Evolutionary conservation across 768 basidiomycete genomes (phyloP).

Genomic region (Polyporus arcularius): DNA sequence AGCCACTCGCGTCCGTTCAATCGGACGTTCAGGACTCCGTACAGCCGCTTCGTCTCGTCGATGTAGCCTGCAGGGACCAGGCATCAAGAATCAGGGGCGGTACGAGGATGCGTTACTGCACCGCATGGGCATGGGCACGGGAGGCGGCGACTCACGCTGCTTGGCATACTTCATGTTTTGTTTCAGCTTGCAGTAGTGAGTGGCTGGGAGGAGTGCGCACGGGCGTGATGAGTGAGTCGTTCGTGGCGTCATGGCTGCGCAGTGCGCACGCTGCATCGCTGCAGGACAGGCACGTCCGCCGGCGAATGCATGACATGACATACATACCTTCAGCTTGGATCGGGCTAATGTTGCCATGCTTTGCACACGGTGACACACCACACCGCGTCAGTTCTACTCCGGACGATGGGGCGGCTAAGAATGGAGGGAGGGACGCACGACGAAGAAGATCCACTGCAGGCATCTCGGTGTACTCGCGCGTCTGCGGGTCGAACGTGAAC

Average conservation of each 20-base stretch:
- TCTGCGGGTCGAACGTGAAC: constrained; percentile 60
- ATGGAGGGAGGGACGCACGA: constrained; percentile 38
- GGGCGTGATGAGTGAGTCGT: neutral
- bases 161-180: constrained; percentile 70
- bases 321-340: constrained; percentile 74
- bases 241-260: neutral
- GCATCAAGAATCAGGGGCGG: neutral
- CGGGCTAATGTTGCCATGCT: constrained; percentile 78
- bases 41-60: constrained; percentile 82
- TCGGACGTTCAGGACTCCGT: constrained; percentile 76
- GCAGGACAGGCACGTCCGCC: neutral
- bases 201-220: constrained; percentile 30
- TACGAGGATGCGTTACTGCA: neutral
- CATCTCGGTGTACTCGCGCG: constrained; percentile 62
- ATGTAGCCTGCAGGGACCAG: constrained; percentile 55
- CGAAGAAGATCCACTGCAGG: constrained; percentile 86
- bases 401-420: no score
- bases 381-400: no score
- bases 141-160: constrained; percentile 45
- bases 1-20: constrained; percentile 73
- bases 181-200: constrained; percentile 65
- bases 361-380: neutral
- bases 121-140: neutral
- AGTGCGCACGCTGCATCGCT: no score
- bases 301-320: neutral